These are phyloP conservation scores for Rhizopogon salebrosus DNA, from an alignment of 768 basidiomycete genomes.

Conservation along the genomic window DNA sequence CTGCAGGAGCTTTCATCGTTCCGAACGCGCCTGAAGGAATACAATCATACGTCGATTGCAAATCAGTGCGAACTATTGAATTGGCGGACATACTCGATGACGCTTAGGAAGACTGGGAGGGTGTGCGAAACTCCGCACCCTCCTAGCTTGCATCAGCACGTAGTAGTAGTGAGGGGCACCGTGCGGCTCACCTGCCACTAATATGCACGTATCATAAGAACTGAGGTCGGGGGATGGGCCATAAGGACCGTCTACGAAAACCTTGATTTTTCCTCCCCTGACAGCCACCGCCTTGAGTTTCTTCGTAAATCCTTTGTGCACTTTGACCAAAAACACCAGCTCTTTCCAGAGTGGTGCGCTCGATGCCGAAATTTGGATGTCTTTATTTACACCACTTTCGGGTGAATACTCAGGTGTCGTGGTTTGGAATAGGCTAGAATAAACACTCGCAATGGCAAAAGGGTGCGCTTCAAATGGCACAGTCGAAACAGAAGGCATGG, in stretches of 20 bases:
- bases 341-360: slow-evolving; percentile 22
- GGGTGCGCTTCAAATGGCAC: slow-evolving; percentile 46
- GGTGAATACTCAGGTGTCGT: background rate
- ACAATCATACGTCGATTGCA: background rate
- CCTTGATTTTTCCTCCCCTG: slow-evolving; percentile 27
- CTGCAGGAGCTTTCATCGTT: slow-evolving; percentile 17
- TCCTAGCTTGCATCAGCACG: slow-evolving; percentile 22
- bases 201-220: slow-evolving; percentile 33
- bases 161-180: background rate
- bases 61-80: too few species aligned
- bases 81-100: slow-evolving; percentile 32
- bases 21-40: slow-evolving; percentile 17
- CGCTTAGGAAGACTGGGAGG: slow-evolving; percentile 37
- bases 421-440: slow-evolving; percentile 2
- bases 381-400: slow-evolving; percentile 7
- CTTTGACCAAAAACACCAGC: slow-evolving; percentile 49
- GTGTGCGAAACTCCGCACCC: slow-evolving; percentile 48
- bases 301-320: slow-evolving; percentile 50
- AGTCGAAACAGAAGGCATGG: slow-evolving; percentile 34
- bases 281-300: slow-evolving; percentile 28
- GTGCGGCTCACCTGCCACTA: slow-evolving; percentile 34
- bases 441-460: slow-evolving; percentile 44
- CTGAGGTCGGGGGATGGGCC: slow-evolving; percentile 31
- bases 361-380: background rate
- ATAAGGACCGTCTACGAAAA: slow-evolving; percentile 44